Evolutionary conservation across 1,284 basidiomycete species (phyloP), one percentile per base, ranked within the genome.

Genomic region (Apiotrichum laibachii): DNA sequence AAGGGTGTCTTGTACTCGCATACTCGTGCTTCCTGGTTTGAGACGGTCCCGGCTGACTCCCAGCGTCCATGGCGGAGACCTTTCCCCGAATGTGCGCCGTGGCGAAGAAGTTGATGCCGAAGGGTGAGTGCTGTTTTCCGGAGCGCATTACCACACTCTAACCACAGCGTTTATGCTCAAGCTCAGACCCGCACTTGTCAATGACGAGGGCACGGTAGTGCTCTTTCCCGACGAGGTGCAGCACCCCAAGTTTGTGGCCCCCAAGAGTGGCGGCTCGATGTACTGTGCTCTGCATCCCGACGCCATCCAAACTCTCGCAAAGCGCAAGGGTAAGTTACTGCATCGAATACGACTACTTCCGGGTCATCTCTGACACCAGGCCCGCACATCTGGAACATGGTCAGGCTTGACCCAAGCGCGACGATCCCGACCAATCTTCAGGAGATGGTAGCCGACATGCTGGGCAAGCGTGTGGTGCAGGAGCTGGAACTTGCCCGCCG

Each of bases 81-180:
- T 60, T 57, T 1, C 18, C n/a, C n/a, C 53, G 63, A 21, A 44
- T 50, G 19, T 67, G 66, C 43, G 22, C 43, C 1, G 43, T 59
- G 2, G 48, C 63, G 13, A 15, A 39, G 6, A 45, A 62, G 26
- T n/a, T 10, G 11, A 19, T 61, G 8, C 61, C 61, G 3, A 56
- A 9, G 10, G 57, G 61, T 65, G 44, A 2, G 57, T 60, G 11
- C 31, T 44, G 10, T 12, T 35, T 45, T 8, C 0, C 5, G 16
- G 15, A 39, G 18, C 34, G 13, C 34, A 26, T 9, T 16, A 12
- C 37, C 7, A 31, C 7, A 3, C 7, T 31, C 26, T 31, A 31
- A 31, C 8, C 34, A 1, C 49, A 65, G 66, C 34, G 15, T 65
- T 64, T 50, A 56, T 67, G 56, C 43, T 68, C 48, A 62, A 55